These are phyloP conservation scores for Chlorella sp. DNA, from an alignment of 139 green algal genomes.

Conservation along the genomic window DNA sequence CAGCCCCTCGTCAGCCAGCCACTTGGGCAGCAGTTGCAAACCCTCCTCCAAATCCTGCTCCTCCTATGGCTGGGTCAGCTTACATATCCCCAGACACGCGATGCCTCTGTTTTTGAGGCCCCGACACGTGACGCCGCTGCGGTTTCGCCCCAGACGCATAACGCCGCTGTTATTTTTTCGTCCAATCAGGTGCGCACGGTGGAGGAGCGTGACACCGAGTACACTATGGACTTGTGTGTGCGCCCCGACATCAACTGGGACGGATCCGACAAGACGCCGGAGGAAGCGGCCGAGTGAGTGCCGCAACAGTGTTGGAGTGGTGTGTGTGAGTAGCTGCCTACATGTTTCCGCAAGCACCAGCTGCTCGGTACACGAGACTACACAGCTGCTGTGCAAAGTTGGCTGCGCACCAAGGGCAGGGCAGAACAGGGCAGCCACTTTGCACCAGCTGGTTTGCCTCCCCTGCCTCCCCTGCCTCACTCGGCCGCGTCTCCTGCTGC, in stretches of 20 bases:
- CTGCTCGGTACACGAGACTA: too few species aligned
- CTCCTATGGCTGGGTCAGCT: background rate
- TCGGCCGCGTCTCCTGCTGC: background rate
- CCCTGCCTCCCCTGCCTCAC: background rate
- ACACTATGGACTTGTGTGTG: constrained; percentile 34
- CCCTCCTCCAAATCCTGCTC: background rate
- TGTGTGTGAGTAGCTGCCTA: background rate
- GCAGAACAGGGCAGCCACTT: too few species aligned
- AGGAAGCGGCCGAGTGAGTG: background rate
- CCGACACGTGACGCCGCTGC: too few species aligned
- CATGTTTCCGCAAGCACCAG: too few species aligned
- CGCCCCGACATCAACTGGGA: constrained; percentile 38
- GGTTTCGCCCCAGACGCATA: too few species aligned
- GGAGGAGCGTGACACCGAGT: constrained; percentile 38
- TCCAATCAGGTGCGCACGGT: constrained; percentile 4
- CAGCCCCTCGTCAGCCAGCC: background rate
- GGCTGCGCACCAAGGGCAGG: too few species aligned
- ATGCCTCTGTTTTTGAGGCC: too few species aligned
- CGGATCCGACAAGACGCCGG: constrained; percentile 1
- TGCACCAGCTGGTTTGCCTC: too few species aligned
- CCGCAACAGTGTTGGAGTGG: background rate
- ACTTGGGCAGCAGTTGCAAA: too few species aligned
- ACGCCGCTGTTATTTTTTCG: too few species aligned
- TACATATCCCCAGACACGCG: too few species aligned
- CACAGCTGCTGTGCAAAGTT: background rate